phyloP scores from a whole-genome alignment of 257 asterid species.

The Verbascum thapsus region DNA sequence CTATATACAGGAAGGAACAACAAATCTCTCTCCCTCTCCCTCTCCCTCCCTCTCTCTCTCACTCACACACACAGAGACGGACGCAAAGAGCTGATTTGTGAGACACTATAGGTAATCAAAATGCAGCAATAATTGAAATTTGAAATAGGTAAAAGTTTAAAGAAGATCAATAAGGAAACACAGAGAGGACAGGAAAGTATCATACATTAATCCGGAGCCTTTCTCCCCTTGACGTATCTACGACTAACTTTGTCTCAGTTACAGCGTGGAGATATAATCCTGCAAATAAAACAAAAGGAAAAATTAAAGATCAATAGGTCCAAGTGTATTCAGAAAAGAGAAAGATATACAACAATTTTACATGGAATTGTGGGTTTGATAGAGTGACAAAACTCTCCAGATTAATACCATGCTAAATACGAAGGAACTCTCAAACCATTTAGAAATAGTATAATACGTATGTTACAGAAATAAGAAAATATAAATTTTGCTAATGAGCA shows the following conservation, averaged over 20 bases:
- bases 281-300: constrained; percentile 30
- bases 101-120: not conserved
- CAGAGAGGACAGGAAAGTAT: constrained; percentile 19
- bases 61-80: not conserved
- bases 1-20: not conserved
- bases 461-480: too few relatives aligned
- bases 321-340: constrained; percentile 24
- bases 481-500: not conserved
- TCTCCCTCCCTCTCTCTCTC: not conserved
- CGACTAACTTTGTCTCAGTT: constrained; percentile 84
- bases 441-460: too few relatives aligned
- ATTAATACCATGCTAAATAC: too few relatives aligned
- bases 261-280: constrained; percentile 83
- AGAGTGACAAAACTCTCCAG: not conserved
- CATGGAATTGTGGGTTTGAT: not conserved
- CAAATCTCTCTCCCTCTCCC: not conserved
- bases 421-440: too few relatives aligned
- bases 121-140: not conserved
- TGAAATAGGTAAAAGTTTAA: constrained; percentile 11
- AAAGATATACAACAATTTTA: not conserved
- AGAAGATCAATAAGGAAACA: constrained; percentile 11
- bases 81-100: constrained; percentile 1
- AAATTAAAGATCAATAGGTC: constrained; percentile 15
- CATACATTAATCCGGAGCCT: constrained; percentile 90
- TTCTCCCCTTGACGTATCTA: constrained; percentile 98